These are phyloP conservation scores for Tuber indicum DNA, from an alignment of 495 filamentous ascomycete species.

Conservation along the genomic window DNA sequence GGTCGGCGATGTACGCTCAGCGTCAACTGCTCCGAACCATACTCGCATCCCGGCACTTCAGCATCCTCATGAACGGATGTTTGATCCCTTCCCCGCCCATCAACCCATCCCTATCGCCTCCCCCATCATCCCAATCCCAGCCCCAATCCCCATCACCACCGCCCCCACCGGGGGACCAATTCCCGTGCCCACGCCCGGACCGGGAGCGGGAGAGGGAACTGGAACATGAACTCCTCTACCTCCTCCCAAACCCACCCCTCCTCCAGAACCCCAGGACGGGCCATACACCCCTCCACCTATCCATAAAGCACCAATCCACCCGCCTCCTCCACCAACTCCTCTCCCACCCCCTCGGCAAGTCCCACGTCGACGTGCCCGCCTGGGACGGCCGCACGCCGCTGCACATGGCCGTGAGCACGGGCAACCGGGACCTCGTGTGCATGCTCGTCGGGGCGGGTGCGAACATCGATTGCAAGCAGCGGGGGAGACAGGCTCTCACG, in stretches of 20 bases:
- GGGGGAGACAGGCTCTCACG: conserved; percentile 39
- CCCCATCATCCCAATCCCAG: not conserved
- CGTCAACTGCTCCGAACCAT: not conserved
- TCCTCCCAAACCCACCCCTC: not conserved
- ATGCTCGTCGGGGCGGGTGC: conserved; percentile 23
- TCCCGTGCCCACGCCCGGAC: not conserved
- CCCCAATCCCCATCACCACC: not conserved
- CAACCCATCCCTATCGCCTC: not conserved
- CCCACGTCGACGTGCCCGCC: not conserved
- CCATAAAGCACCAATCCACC: not conserved
- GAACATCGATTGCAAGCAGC: conserved; percentile 38
- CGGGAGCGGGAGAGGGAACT: not conserved
- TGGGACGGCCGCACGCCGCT: conserved; percentile 15
- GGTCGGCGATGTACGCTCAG: conserved; percentile 1
- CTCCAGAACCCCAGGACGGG: not conserved
- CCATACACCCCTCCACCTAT: not conserved
- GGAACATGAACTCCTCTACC: not conserved
- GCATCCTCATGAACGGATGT: not conserved
- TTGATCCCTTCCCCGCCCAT: not conserved
- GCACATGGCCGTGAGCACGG: conserved; percentile 25
- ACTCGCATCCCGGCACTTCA: not conserved
- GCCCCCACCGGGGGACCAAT: not conserved
- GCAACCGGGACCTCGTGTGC: conserved; percentile 12
- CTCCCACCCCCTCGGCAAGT: not conserved
- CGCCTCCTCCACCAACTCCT: conserved; percentile 6